Evolutionary conservation across 305 asterid species (phyloP).

Genomic region (Rubia tinctorum): DNA sequence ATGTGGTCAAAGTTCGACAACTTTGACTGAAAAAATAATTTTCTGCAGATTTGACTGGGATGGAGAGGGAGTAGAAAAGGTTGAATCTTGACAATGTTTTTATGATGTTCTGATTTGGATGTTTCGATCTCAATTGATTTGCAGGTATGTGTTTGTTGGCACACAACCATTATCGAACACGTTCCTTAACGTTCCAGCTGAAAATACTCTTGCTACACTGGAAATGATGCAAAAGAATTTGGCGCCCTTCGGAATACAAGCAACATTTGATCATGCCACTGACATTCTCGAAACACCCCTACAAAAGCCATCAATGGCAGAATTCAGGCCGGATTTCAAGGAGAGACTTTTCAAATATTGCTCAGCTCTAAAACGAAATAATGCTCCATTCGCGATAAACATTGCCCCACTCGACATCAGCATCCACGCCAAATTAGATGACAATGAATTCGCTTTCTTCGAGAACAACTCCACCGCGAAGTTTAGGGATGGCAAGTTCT

Average conservation of each 20-base stretch:
- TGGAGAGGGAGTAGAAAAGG: too few relatives aligned
- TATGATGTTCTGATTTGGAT: not conserved
- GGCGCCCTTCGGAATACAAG: not conserved
- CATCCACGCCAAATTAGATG: not conserved
- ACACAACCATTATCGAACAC: slow-evolving; percentile 27
- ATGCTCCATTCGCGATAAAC: slow-evolving; percentile 27
- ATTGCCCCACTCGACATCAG: slow-evolving; percentile 16
- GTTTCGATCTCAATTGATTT: not conserved
- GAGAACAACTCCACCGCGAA: slow-evolving; percentile 32
- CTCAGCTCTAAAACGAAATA: not conserved
- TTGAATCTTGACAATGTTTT: too few relatives aligned
- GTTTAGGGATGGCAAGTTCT: slow-evolving; percentile 27
- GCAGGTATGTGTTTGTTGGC: slow-evolving; percentile 30
- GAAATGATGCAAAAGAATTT: slow-evolving; percentile 10
- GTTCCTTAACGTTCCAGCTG: not conserved
- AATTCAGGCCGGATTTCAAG: slow-evolving; percentile 25
- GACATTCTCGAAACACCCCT: slow-evolving; percentile 19
- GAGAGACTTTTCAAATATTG: not conserved
- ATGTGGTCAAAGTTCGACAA: too few relatives aligned
- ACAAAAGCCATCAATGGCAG: slow-evolving; percentile 39
- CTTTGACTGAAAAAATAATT: too few relatives aligned
- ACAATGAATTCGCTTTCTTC: slow-evolving; percentile 37
- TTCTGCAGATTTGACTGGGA: too few relatives aligned
- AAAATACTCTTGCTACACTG: not conserved
- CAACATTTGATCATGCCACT: slow-evolving; percentile 22